A percentile compares a stretch with the other conserved stretches of the same genome.
Evolutionary conservation across 305 asterid species (phyloP).

Genomic region (Fraxinus platypoda): DNA sequence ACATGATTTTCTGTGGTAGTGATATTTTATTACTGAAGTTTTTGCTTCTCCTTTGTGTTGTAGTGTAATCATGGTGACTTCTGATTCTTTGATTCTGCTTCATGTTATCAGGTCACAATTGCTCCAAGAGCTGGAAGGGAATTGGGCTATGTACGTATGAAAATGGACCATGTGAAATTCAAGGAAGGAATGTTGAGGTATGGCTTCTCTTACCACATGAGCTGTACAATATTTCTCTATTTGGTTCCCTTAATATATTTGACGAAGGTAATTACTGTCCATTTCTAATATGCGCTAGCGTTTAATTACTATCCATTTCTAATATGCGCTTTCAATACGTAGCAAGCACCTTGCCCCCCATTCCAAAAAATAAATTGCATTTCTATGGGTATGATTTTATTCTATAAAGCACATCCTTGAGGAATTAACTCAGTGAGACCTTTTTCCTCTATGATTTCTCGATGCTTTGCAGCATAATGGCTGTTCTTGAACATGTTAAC

Average conservation of each 20-base stretch:
- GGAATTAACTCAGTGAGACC: not conserved
- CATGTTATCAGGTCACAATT: constrained; percentile 61
- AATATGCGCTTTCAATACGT: not conserved
- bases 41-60: not conserved
- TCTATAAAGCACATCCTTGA: not conserved
- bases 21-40: not conserved
- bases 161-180: constrained; percentile 77
- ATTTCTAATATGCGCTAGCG: not conserved
- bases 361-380: not conserved
- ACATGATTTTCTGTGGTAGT: not conserved
- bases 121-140: constrained; percentile 95
- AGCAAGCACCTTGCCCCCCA: not conserved
- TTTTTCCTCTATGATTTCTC: not conserved
- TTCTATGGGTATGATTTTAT: not conserved
- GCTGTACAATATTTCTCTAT: not conserved
- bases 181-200: constrained; percentile 86
- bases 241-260: not conserved
- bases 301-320: not conserved
- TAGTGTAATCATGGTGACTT: constrained; percentile 3
- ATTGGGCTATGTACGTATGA: constrained; percentile 78
- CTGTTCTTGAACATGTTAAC: not conserved
- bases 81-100: not conserved
- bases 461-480: not conserved
- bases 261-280: not conserved
- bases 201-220: constrained; percentile 1